phyloP scores from a whole-genome alignment of 495 filamentous ascomycete genomes.

The Podospora anserina region DNA sequence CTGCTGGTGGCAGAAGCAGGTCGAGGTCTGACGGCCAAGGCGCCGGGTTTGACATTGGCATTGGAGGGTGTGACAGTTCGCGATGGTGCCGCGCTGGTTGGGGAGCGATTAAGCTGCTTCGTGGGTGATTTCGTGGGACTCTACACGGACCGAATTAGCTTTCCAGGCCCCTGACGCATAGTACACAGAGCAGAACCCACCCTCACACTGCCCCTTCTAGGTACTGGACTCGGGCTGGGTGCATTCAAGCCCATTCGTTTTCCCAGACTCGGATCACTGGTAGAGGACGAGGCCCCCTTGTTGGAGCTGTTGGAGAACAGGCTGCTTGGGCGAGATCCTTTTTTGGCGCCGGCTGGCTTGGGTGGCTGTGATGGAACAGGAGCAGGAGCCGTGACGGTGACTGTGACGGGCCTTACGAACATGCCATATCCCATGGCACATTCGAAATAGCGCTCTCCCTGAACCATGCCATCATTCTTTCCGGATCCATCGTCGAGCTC shows the following conservation, averaged over 20 bases:
- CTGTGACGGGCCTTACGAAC: conserved; percentile 72
- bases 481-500: conserved; percentile 80
- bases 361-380: conserved; percentile 43
- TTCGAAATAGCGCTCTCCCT: conserved; percentile 87
- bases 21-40: conserved; percentile 50
- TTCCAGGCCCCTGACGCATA: not conserved
- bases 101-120: conserved; percentile 62
- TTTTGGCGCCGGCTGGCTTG: conserved; percentile 25
- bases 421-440: conserved; percentile 78
- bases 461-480: conserved; percentile 92
- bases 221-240: conserved; percentile 61
- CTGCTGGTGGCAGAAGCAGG: conserved; percentile 44
- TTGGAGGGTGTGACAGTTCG: conserved; percentile 60
- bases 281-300: conserved; percentile 27
- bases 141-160: conserved; percentile 34
- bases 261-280: conserved; percentile 47
- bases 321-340: conserved; percentile 36
- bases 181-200: conserved; percentile 42
- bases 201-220: conserved; percentile 56
- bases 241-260: conserved; percentile 68
- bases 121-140: conserved; percentile 78
- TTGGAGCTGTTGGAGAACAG: conserved; percentile 29
- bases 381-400: conserved; percentile 59
- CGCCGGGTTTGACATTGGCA: conserved; percentile 32
- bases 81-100: conserved; percentile 55